Base-by-base conservation (phyloP, 2,329 filamentous ascomycete genomes). In the Alternaria brassicicola region DNA sequence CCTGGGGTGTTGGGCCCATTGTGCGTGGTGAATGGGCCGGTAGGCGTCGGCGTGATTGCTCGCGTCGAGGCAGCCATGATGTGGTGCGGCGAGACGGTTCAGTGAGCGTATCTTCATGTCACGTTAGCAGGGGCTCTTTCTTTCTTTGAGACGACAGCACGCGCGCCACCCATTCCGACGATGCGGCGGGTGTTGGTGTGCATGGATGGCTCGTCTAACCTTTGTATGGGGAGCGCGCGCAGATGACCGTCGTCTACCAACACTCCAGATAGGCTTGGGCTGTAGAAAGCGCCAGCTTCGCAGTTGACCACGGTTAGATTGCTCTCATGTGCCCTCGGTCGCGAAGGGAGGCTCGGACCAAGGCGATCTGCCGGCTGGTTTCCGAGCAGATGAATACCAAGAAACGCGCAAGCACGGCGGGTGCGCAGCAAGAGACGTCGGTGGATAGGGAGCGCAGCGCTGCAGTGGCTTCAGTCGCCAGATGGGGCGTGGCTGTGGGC, bases 1-100 rank as follows among this genome's bases (percentile, higher is more conserved):
- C 74, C 76, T 21, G 79, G 78, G 19, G 79, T 81, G 52, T 67
- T 75, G 26, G 79, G 76, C 57, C 70, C 65, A 58, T 78, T 77
- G 47, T 78, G 72, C 38, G 74, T 68, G 55, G 72, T 65, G 57
- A 81, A 79, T 3, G 76, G 73, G 55, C 78, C 77, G 51, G 75
- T 73, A 35, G 76, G 77, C 26, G 76, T 78, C 26, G 80, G 79
- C 47, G 80, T 80, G 59, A 77, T 75, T 48, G 79, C 75, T 62
- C 79, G 74, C 60, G 78, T 76, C 61, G 78, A 77, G 57, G 79
- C 74, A 59, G 80, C 80, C 80, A 82, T 82, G 66, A 35, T 55
- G 59, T 42, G 38, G 43, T 54, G 48, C 23, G 38, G 23, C 30
- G 25, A 43, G 45, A 48, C 35, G 42, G 48, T 31, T 39, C 30